These are phyloP conservation scores for Pugionium cornutum DNA, from an alignment of 345 rosid species.

Conservation along the genomic window DNA sequence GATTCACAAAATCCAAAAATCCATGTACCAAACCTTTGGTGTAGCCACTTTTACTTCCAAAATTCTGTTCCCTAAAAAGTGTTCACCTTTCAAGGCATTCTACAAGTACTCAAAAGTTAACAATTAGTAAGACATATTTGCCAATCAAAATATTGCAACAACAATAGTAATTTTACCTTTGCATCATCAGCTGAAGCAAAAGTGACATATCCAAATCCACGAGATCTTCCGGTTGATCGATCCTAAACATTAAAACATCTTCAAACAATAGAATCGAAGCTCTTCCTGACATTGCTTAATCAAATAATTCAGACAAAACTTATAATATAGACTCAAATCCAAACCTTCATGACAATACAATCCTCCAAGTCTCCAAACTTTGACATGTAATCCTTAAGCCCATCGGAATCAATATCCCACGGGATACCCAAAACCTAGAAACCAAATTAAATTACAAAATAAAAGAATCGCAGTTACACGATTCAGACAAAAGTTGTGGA, in stretches of 20 bases:
- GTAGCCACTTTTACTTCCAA: slow-evolving; percentile 93
- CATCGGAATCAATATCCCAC: slow-evolving; percentile 94
- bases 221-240: slow-evolving; percentile 90
- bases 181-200: slow-evolving; percentile 79
- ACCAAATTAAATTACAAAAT: not conserved
- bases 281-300: not conserved
- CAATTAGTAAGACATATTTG: slow-evolving; percentile 5
- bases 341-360: slow-evolving; percentile 98
- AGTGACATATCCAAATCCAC: slow-evolving; percentile 97
- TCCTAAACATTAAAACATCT: slow-evolving; percentile 51
- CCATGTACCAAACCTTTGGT: slow-evolving; percentile 70
- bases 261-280: not conserved
- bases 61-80: slow-evolving; percentile 80
- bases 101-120: slow-evolving; percentile 35
- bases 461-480: not conserved
- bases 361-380: slow-evolving; percentile 95
- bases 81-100: slow-evolving; percentile 75
- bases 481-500: slow-evolving; percentile 11
- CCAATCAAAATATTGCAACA: slow-evolving; percentile 3
- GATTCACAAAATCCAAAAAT: slow-evolving; percentile 6
- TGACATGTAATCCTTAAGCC: slow-evolving; percentile 85
- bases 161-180: slow-evolving; percentile 48
- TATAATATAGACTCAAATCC: not conserved
- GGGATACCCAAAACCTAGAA: slow-evolving; percentile 85
- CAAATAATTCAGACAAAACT: not conserved